Evolutionary conservation across 345 rosid species (phyloP), one percentile per base, ranked within the genome.

Genomic region (Hibiscus tridactylites): DNA sequence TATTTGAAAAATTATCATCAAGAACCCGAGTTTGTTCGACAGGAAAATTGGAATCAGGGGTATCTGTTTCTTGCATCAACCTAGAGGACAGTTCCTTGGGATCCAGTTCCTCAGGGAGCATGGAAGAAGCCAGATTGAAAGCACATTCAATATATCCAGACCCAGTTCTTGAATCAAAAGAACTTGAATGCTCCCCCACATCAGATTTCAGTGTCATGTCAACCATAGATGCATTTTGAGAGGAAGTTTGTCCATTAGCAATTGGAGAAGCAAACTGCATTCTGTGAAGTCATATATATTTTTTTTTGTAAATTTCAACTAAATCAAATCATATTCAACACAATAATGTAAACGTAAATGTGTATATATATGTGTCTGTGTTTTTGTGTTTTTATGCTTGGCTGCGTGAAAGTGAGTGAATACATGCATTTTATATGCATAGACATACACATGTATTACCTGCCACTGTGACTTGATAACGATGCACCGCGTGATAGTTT

Each of bases 161-260:
- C 17, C 87, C 87, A 69, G 81, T 78, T 83, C 82, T 85, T 61
- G 86, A 86, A 79, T 81, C 96, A 58, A 85, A 81, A 21, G 93
- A 83, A 68, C 69, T 80, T 73, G 91, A 77, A 74, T 44, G 81
- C 72, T 83, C 88, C 68, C 83, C 84, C 17, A 74, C 24, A 63
- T 92, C 91, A 73, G 84, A 86, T 74, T 73, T 87, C 54, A 80
- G 70, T 61, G 85, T 84, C 76, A 76, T 79, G 78, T 90, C 85
- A 68, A 78, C 80, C n/a, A 74, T 74, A 62, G 83, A 82, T 2
- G 73, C 80, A 53, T 72, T 65, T 61, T 61, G 74, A 61, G 87
- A 60, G 47, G 76, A 74, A 71, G 75, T 71, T 52, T 58, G 78
- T 73, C 78, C 78, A 77, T 81, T 85, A 67, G 68, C 85, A 76